These are phyloP conservation scores for Lyophyllum semitale DNA, from an alignment of 768 basidiomycete species.

Conservation along the genomic window DNA sequence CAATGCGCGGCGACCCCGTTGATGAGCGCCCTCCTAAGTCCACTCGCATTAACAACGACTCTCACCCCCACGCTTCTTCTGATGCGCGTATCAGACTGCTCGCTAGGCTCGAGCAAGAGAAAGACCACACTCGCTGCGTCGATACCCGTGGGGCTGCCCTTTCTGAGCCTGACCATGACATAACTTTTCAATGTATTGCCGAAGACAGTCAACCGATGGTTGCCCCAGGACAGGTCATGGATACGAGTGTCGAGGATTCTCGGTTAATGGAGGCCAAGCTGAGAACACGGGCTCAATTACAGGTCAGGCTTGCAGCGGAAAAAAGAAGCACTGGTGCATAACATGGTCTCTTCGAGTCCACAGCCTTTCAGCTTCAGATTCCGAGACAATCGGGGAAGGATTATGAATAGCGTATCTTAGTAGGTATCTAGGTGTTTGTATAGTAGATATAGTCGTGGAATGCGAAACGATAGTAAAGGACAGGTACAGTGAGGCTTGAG, in stretches of 20 bases:
- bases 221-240: background rate
- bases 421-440: constrained; percentile 4
- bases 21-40: constrained; percentile 17
- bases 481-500: constrained; percentile 5
- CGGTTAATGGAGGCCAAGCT: constrained; percentile 42
- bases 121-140: constrained; percentile 25
- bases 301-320: constrained; percentile 47
- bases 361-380: background rate
- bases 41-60: constrained; percentile 9
- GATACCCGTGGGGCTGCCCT: background rate
- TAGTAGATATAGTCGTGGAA: background rate
- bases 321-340: constrained; percentile 25
- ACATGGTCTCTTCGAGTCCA: background rate
- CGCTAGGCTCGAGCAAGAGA: constrained; percentile 45
- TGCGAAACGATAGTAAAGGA: background rate
- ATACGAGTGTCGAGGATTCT: constrained; percentile 15
- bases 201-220: background rate
- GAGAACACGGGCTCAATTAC: constrained; percentile 49
- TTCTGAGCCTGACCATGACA: constrained; percentile 13
- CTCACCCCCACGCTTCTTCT: constrained; percentile 6
- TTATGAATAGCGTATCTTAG: constrained; percentile 1
- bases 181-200: constrained; percentile 15
- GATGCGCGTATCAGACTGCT: constrained; percentile 40
- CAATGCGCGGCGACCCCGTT: constrained; percentile 10
- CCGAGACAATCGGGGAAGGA: background rate